Base-by-base conservation (phyloP, 148 eudicot species). In the Suaeda aralocaspica region DNA sequence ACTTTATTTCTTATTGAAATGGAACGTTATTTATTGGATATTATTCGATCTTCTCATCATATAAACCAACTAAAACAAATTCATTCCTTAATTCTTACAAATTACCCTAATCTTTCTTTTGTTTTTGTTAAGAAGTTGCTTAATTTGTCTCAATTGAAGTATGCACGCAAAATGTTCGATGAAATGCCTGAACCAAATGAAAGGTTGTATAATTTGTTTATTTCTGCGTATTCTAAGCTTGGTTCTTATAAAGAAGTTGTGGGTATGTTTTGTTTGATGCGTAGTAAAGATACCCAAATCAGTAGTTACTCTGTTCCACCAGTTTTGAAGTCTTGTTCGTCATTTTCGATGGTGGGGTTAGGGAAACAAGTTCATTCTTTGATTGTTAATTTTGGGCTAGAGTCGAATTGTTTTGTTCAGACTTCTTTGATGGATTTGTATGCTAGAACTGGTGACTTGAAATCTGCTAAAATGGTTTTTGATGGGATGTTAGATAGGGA, bases 331-430 rank as follows among this genome's bases (percentile, higher is more conserved):
- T 83, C 88, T 5, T 84, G 91, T 66, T 73, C 88, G 6, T 79
- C 84, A 1, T 70, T 81, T 72, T 73, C 68, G 58, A 82, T 76
- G 65, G 41, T 59, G 53, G 81, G 69, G 42, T 39, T 87, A 36
- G 91, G 91, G 9, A 79, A 73, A 69, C 86, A 87, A 76, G 71
- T 84, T 59, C 91, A 87, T 72, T 72, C 77, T 71, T 75, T 87
- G 71, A 81, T 75, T 41, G 19, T 84, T 41, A 76, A 22, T 28
- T 74, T 41, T 24, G 88, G 91, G 80, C 70, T 87, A 9, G 84
- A 76, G 45, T 77, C 72, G 50, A 75, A 75, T 77, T 59, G 81
- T 57, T 81, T 66, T 87, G 80, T 72, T 61, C 82, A 84, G 67
- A 76, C 86, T 55, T 79, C 81, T 65, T 76, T 84, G 70, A 77